These are phyloP conservation scores for Obba rivulosa DNA, from an alignment of 768 basidiomycete genomes.

Conservation along the genomic window DNA sequence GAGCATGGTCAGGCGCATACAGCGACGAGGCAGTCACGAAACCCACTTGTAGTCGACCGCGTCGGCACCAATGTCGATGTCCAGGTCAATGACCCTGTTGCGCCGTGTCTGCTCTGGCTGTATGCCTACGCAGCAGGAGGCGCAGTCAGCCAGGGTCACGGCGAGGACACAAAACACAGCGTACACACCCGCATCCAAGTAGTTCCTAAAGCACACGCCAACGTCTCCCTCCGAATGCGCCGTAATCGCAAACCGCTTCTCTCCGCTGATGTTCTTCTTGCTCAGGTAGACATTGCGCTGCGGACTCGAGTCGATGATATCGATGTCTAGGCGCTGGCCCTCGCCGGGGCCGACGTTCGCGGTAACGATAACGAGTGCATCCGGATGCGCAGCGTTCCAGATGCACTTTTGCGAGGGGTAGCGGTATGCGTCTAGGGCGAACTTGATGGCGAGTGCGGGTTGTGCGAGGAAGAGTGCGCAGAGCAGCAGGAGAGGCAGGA, in stretches of 20 bases:
- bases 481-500: constrained; percentile 20
- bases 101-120: constrained; percentile 43
- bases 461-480: constrained; percentile 25
- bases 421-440: constrained; percentile 64
- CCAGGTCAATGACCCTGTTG: constrained; percentile 78
- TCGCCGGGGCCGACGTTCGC: constrained; percentile 80
- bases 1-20: constrained; percentile 1
- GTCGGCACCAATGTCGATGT: constrained; percentile 97
- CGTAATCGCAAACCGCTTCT: constrained; percentile 91
- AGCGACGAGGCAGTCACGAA: background rate
- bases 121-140: constrained; percentile 32
- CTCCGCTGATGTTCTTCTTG: constrained; percentile 83
- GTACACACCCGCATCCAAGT: constrained; percentile 60
- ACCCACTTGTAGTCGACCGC: constrained; percentile 98
- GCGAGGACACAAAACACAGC: too few relatives aligned
- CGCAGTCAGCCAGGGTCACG: background rate
- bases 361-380: constrained; percentile 92
- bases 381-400: constrained; percentile 87
- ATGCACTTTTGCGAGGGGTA: constrained; percentile 83
- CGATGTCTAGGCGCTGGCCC: constrained; percentile 85
- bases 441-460: constrained; percentile 70
- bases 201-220: constrained; percentile 91
- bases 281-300: constrained; percentile 86
- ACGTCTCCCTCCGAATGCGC: constrained; percentile 92
- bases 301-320: constrained; percentile 85